Evolutionary conservation across 345 rosid genomes (phyloP), one percentile per base, ranked within the genome.

Genomic region (Combretum micranthum): DNA sequence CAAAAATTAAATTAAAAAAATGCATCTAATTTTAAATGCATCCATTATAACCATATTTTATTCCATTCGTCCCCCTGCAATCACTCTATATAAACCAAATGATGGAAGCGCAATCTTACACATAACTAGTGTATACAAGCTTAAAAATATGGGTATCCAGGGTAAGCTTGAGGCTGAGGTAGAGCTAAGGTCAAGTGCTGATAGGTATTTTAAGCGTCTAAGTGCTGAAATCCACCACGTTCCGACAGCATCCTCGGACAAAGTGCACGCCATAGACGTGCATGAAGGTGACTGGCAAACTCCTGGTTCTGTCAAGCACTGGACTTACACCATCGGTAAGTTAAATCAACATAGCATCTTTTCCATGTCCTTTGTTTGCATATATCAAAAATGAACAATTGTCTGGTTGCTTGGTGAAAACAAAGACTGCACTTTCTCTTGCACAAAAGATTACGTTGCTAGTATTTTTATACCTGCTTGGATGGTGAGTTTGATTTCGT

Each of bases 231-330:
- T 13, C 14, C 70, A 74, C 64, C 69, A 63, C 10, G 10, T 69
- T 2, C 70, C 74, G 13, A 43, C 42, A 13, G 63, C 64, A 19
- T 39, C 69, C 25, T 25, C 82, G 7, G 26, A 20, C 12, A 23
- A 61, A 5, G 9, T 77, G 4, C 72, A 68, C 0, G 52, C 25
- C 1, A 60, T 77, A 15, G 52, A 68, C 1, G 50, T 70, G 13
- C 74, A 71, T 17, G 62, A 71, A 22, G 78, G 82, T 25, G 74
- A 73, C 21, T 71, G 74, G 74, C 56, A 56, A 4, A 45, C 66
- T 44, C 26, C 56, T 5, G 76, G 72, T 50, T 62, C 74, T 16
- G 13, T 71, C 62, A 62, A 62, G 64, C 3, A 39, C 39, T 72
- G 81, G 77, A 69, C 20, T 9, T 72, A 69, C 39, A 37, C 68